phyloP scores from a whole-genome alignment of 1,284 basidiomycete species.

The Ganoderma meredithae region DNA sequence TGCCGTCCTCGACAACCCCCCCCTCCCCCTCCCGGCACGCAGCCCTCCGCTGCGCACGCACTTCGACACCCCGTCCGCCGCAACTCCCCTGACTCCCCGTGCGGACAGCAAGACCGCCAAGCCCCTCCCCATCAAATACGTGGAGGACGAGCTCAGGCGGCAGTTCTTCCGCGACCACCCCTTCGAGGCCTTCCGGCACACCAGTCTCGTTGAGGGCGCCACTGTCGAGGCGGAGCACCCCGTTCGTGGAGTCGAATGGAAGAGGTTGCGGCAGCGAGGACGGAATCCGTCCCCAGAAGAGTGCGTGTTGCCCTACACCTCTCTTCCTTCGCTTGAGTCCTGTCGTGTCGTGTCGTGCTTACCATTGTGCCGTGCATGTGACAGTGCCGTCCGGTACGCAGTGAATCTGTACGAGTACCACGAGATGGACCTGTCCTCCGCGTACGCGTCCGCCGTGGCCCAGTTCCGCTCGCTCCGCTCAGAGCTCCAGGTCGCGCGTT shows the following conservation, averaged over 20 bases:
- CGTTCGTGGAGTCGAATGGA: conserved; percentile 73
- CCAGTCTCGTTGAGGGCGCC: conserved; percentile 78
- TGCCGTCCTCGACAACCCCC: conserved; percentile 88
- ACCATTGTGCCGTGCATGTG: conserved; percentile 15
- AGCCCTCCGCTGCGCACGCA: conserved; percentile 64
- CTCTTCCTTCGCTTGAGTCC: conserved; percentile 4
- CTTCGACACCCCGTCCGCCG: conserved; percentile 50
- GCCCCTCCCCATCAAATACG: conserved; percentile 76
- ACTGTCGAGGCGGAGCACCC: conserved; percentile 63
- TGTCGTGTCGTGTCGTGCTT: conserved; percentile 20
- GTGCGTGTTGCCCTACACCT: conserved; percentile 57
- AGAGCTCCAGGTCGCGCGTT: conserved; percentile 81
- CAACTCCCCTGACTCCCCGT: conserved; percentile 22
- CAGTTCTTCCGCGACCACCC: conserved; percentile 98
- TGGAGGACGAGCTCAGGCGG: conserved; percentile 86
- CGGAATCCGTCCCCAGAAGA: conserved; percentile 90
- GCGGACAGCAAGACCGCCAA: conserved; percentile 49
- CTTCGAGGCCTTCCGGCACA: conserved; percentile 91
- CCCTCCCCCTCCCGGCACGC: conserved; percentile 83
- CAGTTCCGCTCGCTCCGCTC: conserved; percentile 90
- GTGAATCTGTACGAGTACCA: conserved; percentile 80
- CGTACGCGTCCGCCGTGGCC: conserved; percentile 82
- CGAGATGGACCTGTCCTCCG: conserved; percentile 73
- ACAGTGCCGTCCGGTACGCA: conserved; percentile 83
- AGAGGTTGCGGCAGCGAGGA: conserved; percentile 78